A percentile compares a stretch with the other conserved stretches of the same genome.
phyloP scores from a whole-genome alignment of 2,329 filamentous ascomycete genomes.

The Ophiostoma fasciatum region DNA sequence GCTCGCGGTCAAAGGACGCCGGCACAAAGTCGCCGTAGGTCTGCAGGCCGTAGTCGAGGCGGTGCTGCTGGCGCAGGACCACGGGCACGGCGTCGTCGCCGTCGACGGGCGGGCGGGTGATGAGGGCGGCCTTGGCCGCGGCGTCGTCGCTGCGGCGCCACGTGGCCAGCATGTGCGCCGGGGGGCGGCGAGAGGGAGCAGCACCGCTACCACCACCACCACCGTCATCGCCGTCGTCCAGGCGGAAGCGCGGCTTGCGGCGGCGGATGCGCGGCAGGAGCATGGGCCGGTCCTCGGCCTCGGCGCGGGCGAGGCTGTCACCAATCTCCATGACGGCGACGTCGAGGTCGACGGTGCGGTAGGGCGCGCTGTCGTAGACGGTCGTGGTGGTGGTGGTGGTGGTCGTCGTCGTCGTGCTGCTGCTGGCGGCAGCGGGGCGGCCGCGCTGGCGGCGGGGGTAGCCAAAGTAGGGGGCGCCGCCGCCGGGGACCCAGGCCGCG shows the following conservation, averaged over 20 bases:
- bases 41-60: slow-evolving; percentile 9
- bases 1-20: no score
- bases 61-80: slow-evolving; percentile 5
- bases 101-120: neutral
- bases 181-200: no score
- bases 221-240: no score
- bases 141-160: no score
- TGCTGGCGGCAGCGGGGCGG: neutral
- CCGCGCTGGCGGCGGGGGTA: slow-evolving; percentile 1
- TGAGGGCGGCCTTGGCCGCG: no score
- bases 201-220: no score
- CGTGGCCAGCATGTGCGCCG: no score
- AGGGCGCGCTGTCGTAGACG: neutral
- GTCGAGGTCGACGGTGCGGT: slow-evolving; percentile 9
- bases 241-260: neutral
- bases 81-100: neutral
- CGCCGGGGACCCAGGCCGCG: neutral
- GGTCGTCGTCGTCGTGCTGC: no score
- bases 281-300: slow-evolving; percentile 9
- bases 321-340: slow-evolving; percentile 16
- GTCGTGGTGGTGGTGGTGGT: no score
- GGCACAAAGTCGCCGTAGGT: no score
- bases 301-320: slow-evolving; percentile 12
- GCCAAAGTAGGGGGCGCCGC: slow-evolving; percentile 8
- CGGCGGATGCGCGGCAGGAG: slow-evolving; percentile 11